Percentiles rank a stretch among this genome's conserved stretches.
Conservation (phyloP, 2,329 filamentous ascomycete species). For the Neofusicoccum kwambonambiense region DNA sequence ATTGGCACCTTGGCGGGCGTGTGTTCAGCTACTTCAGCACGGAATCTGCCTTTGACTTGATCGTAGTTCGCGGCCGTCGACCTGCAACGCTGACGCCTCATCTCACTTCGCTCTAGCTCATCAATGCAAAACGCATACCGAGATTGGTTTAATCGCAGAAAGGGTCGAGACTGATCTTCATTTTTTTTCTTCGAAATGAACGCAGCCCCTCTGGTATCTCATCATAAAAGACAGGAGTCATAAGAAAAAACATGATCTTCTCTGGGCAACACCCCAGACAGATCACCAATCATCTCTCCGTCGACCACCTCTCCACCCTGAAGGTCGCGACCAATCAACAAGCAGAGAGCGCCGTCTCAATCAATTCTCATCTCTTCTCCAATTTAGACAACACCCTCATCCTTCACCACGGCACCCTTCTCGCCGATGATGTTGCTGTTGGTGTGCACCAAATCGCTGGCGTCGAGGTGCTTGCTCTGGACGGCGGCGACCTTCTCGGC, state of each 20-base stretch:
- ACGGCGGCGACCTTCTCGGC: conserved; percentile 15
- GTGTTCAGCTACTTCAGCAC: no score
- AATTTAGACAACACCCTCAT: neutral
- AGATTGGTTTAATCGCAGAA: no score
- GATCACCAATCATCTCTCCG: neutral
- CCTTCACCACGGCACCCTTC: neutral
- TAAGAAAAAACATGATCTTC: neutral
- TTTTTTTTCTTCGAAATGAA: neutral
- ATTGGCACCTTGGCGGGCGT: no score
- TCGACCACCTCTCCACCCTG: neutral
- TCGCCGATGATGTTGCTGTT: neutral
- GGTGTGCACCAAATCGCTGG: neutral
- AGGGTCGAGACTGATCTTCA: no score
- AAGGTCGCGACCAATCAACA: no score
- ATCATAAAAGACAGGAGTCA: neutral
- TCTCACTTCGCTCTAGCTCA: no score
- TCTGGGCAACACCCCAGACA: neutral
- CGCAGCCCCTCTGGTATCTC: neutral
- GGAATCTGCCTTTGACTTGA: no score
- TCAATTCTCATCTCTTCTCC: no score
- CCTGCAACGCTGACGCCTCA: no score
- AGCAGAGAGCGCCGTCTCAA: no score
- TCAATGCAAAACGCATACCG: no score
- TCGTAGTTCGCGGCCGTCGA: no score
- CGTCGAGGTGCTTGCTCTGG: conserved; percentile 7